These are phyloP conservation scores for Uronychia binucleata DNA, from an alignment of 73 alveolate genomes.

Conservation along the genomic window DNA sequence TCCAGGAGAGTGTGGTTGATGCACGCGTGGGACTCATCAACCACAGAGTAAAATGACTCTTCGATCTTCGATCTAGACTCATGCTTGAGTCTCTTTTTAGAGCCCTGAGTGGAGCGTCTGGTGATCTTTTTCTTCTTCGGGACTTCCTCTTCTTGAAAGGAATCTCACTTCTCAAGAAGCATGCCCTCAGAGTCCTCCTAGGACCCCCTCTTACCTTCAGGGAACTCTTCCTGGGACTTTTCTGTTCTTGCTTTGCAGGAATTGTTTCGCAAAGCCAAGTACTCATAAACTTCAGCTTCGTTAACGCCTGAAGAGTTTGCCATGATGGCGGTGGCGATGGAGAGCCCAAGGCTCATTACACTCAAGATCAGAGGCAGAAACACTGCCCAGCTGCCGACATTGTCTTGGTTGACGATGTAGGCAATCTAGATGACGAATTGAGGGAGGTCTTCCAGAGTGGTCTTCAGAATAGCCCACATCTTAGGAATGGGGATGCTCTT, in stretches of 20 bases:
- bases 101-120: neutral
- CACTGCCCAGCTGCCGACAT: neutral
- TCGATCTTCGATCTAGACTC: neutral
- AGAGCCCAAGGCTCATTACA: neutral
- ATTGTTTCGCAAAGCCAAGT: neutral
- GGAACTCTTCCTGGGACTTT: neutral
- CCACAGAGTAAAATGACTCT: neutral
- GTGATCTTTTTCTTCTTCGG: neutral
- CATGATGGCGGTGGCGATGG: neutral
- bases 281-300: neutral
- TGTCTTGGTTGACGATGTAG: neutral
- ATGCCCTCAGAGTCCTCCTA: neutral
- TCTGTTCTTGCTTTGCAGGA: neutral
- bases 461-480: slow-evolving; percentile 10
- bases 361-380: neutral
- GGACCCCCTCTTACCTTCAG: neutral
- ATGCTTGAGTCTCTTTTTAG: neutral
- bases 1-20: too few species aligned
- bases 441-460: slow-evolving; percentile 12
- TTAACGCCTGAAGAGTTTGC: slow-evolving; percentile 4
- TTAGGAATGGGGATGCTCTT: slow-evolving; percentile 1
- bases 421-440: neutral
- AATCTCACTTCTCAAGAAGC: neutral
- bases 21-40: neutral
- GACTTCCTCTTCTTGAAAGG: neutral